These are phyloP conservation scores for Salvia hispanica DNA, from an alignment of 257 asterid genomes.

Conservation along the genomic window DNA sequence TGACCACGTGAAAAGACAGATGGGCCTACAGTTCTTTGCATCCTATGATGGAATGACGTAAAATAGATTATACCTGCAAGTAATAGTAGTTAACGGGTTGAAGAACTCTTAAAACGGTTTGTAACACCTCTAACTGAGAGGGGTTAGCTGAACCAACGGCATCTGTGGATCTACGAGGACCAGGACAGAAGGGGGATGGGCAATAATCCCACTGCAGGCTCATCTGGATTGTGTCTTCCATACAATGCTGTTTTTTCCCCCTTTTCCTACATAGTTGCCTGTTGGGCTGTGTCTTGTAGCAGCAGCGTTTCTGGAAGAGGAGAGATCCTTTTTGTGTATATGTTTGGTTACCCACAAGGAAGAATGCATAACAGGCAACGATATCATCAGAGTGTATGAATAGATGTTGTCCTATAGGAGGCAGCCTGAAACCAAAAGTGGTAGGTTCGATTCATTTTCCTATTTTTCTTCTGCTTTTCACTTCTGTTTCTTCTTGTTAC, in stretches of 20 bases:
- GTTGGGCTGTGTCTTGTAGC: slow-evolving; percentile 16
- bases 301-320: slow-evolving; percentile 23
- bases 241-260: slow-evolving; percentile 26
- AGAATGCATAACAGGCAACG: slow-evolving; percentile 37
- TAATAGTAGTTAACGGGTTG: slow-evolving; percentile 34
- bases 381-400: slow-evolving; percentile 35
- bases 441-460: slow-evolving; percentile 32
- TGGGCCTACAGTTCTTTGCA: slow-evolving; percentile 68
- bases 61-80: slow-evolving; percentile 11
- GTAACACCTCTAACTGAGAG: slow-evolving; percentile 32
- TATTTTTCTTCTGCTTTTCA: slow-evolving; percentile 29
- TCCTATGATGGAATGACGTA: slow-evolving; percentile 60
- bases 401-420: slow-evolving; percentile 38
- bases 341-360: slow-evolving; percentile 47
- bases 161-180: slow-evolving; percentile 35
- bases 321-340: slow-evolving; percentile 51
- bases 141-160: slow-evolving; percentile 33
- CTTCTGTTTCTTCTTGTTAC: slow-evolving; percentile 26
- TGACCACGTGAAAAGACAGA: slow-evolving; percentile 78
- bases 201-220: slow-evolving; percentile 26
- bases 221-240: slow-evolving; percentile 29
- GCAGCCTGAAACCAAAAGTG: slow-evolving; percentile 35
- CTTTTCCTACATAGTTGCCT: slow-evolving; percentile 22
- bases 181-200: slow-evolving; percentile 23
- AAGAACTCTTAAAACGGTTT: slow-evolving; percentile 33